phyloP scores from a whole-genome alignment of 495 filamentous ascomycete species.

The Cetradonia linearis region DNA sequence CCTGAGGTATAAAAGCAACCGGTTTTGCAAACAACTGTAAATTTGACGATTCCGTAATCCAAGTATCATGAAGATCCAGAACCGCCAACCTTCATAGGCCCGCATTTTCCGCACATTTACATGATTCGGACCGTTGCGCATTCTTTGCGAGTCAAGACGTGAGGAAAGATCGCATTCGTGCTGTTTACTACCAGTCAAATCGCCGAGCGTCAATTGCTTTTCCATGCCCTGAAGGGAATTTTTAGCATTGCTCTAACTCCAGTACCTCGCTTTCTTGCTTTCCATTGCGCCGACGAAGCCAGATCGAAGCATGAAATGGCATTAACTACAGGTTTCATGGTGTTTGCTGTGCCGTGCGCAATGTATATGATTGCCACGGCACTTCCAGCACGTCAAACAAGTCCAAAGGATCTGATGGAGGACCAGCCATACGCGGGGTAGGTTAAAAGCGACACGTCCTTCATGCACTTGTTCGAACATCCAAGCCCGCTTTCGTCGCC shows the following conservation, averaged over 20 bases:
- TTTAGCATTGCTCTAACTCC: neutral
- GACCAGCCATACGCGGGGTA: too few species aligned
- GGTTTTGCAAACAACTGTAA: too few species aligned
- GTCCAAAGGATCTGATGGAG: neutral
- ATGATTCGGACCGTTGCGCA: neutral
- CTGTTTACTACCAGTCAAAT: neutral
- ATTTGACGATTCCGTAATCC: too few species aligned
- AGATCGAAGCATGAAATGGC: neutral
- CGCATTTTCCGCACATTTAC: too few species aligned
- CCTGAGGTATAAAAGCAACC: too few species aligned
- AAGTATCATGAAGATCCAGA: too few species aligned
- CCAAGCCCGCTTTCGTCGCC: neutral
- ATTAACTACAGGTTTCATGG: neutral
- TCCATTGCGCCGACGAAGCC: neutral
- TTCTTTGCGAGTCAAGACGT: neutral
- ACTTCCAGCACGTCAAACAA: neutral
- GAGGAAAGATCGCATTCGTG: too few species aligned
- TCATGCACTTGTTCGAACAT: neutral
- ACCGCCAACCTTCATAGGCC: too few species aligned
- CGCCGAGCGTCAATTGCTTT: neutral
- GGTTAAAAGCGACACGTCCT: neutral
- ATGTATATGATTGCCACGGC: too few species aligned
- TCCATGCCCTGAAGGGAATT: neutral
- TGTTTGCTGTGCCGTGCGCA: too few species aligned
- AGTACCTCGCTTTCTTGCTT: neutral